phyloP scores from a whole-genome alignment of 2,329 filamentous ascomycete species.

The Colletotrichum sublineola region DNA sequence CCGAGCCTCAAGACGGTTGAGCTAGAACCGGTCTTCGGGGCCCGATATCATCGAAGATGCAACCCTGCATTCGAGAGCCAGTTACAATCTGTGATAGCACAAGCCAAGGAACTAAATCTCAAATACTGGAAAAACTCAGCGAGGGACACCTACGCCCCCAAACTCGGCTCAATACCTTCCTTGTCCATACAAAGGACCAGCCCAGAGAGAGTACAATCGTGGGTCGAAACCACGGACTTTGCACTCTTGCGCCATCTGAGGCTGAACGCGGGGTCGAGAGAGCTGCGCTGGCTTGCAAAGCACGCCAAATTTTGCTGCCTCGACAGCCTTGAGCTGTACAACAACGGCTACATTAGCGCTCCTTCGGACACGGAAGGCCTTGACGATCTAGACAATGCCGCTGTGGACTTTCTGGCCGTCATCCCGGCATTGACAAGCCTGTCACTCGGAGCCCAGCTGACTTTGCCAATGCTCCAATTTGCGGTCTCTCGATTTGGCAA shows the following conservation, averaged over 20 bases:
- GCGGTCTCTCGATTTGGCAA: conserved; percentile 2
- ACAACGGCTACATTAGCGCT: background rate
- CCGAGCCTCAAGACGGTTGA: conserved; percentile 9
- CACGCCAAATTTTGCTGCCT: conserved; percentile 5
- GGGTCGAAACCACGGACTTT: conserved; percentile 10
- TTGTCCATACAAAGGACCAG: conserved; percentile 5
- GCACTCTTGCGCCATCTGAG: conserved; percentile 15
- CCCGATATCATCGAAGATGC: conserved; percentile 8
- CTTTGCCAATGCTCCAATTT: background rate
- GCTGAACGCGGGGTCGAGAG: conserved; percentile 2
- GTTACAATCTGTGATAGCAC: conserved; percentile 4
- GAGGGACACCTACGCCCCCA: background rate
- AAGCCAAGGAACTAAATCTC: background rate
- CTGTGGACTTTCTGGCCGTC: conserved; percentile 2
- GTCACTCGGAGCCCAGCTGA: conserved; percentile 5
- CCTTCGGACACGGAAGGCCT: background rate
- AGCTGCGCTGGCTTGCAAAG: conserved; percentile 9
- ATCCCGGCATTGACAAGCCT: conserved; percentile 3
- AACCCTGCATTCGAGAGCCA: conserved; percentile 9
- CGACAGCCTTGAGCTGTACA: conserved; percentile 5
- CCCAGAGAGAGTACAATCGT: conserved; percentile 2
- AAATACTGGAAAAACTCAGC: background rate
- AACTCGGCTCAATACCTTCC: conserved; percentile 2
- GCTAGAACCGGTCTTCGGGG: conserved; percentile 13
- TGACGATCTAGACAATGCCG: background rate